Percentiles rank a stretch among this genome's conserved stretches.
phyloP scores from a whole-genome alignment of 73 alveolate genomes.

The Paramecium pentaurelia region DNA sequence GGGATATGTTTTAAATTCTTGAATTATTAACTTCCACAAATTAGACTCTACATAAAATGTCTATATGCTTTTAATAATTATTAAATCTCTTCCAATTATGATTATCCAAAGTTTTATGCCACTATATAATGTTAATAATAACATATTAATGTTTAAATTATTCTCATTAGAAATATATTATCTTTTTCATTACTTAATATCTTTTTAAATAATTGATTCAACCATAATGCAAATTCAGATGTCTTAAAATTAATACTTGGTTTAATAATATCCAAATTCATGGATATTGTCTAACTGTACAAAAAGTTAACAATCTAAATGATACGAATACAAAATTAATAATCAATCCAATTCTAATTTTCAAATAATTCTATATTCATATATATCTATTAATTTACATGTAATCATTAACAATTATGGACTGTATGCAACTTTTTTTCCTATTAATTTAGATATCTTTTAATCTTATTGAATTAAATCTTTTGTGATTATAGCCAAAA shows the following conservation, averaged over 20 bases:
- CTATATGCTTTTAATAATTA: background rate
- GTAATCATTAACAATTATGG: background rate
- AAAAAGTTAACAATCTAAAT: background rate
- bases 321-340: background rate
- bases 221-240: background rate
- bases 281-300: background rate
- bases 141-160: background rate
- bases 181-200: background rate
- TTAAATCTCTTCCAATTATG: background rate
- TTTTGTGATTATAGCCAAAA: background rate
- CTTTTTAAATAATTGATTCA: background rate
- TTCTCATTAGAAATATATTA: background rate
- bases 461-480: background rate
- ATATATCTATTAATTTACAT: background rate
- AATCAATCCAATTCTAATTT: slow-evolving; percentile 9
- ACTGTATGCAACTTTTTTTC: background rate
- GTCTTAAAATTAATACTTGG: background rate
- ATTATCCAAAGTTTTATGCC: background rate
- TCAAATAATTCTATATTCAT: background rate
- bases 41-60: background rate
- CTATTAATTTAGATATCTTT: background rate
- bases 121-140: background rate
- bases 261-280: background rate
- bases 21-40: background rate
- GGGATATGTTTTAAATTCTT: background rate